These are phyloP conservation scores for Eragrostis curvula DNA, from an alignment of 176 grass and related monocot genomes.

Conservation along the genomic window DNA sequence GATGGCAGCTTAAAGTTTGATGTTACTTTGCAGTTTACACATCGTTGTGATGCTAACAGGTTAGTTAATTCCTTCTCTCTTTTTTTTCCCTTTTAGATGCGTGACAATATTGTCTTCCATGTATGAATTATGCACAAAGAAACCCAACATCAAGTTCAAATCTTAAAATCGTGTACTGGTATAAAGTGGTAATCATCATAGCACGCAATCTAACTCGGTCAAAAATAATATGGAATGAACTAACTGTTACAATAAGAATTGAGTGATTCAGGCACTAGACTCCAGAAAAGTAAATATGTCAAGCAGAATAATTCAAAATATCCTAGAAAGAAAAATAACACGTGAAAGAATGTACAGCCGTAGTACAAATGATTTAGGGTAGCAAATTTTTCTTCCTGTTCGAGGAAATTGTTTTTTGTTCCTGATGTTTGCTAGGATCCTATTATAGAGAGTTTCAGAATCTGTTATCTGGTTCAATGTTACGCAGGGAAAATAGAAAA, in stretches of 20 bases:
- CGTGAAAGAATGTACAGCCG: not conserved
- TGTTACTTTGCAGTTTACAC: not conserved
- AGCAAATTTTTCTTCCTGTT: not conserved
- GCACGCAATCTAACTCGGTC: not conserved
- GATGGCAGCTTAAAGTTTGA: not conserved
- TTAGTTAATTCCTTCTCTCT: not conserved
- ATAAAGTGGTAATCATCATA: not conserved
- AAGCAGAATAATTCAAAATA: not conserved
- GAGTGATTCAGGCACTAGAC: not conserved
- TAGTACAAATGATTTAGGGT: not conserved
- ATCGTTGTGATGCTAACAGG: not conserved
- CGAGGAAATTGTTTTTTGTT: not conserved
- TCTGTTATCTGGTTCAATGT: not conserved
- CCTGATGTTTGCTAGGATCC: not conserved
- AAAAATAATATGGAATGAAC: not conserved
- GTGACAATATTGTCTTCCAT: not conserved
- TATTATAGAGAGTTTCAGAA: not conserved
- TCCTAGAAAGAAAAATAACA: not conserved
- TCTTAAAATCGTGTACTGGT: not conserved
- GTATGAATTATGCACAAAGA: not conserved
- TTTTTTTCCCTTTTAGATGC: not conserved
- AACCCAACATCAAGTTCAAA: not conserved
- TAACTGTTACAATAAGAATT: not conserved
- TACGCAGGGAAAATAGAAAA: not conserved
- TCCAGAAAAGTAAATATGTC: not conserved